phyloP scores from a whole-genome alignment of 2,329 filamentous ascomycete genomes.

The Colletotrichum liaoningense region DNA sequence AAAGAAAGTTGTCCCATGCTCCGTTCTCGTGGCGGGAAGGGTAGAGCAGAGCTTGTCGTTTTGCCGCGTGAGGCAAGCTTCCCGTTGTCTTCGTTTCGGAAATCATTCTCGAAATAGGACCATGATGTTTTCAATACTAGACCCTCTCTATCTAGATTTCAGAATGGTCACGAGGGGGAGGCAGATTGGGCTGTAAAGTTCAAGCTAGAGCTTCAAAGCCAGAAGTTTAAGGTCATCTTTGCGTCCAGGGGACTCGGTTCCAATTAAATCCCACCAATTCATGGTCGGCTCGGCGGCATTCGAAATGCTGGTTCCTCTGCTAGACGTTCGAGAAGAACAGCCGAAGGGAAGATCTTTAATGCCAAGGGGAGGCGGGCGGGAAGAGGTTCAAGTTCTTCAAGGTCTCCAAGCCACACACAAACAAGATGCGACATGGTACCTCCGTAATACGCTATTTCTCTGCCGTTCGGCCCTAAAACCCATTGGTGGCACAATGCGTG shows the following conservation, averaged over 20 bases:
- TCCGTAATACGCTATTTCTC: neutral
- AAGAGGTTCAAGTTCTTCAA: neutral
- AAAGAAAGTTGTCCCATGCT: neutral
- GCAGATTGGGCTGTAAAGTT: neutral
- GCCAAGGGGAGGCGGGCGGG: neutral
- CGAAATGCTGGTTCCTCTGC: neutral
- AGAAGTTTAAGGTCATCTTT: neutral
- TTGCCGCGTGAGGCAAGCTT: neutral
- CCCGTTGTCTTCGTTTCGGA: slow-evolving; percentile 19
- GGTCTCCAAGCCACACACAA: neutral
- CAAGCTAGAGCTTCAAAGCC: neutral
- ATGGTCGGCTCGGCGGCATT: neutral
- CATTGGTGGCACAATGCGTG: slow-evolving; percentile 17
- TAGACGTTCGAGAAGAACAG: slow-evolving; percentile 22
- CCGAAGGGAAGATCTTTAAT: neutral
- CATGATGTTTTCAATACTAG: neutral
- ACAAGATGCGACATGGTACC: neutral
- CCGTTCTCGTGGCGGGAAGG: neutral
- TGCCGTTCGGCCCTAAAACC: slow-evolving; percentile 14
- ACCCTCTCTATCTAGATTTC: neutral
- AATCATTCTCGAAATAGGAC: slow-evolving; percentile 17
- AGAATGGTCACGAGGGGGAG: neutral
- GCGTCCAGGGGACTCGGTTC: neutral
- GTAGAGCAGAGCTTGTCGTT: neutral
- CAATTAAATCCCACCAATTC: neutral